Evolutionary conservation across 2,329 filamentous ascomycete species (phyloP).

Genomic region (Diplocarpon mali): DNA sequence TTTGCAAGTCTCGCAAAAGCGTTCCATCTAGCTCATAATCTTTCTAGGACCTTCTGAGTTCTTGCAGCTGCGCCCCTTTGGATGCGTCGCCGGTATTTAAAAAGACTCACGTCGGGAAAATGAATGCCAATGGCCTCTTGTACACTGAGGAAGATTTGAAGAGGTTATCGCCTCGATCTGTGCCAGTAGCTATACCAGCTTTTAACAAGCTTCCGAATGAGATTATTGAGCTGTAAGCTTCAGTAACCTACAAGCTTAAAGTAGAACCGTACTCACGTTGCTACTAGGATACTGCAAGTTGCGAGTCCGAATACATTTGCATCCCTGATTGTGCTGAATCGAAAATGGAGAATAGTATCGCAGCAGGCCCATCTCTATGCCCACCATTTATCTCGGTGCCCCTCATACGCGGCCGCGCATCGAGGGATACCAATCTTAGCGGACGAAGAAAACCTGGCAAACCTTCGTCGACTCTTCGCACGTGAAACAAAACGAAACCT

Average conservation of each 20-base stretch:
- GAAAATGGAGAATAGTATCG: conserved; percentile 53
- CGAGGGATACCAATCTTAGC: conserved; percentile 23
- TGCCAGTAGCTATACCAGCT: conserved; percentile 5
- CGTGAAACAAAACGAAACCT: conserved; percentile 65
- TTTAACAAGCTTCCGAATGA: conserved; percentile 53
- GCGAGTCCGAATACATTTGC: conserved; percentile 54
- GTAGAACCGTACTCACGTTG: conserved; percentile 9
- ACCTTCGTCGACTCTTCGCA: conserved; percentile 54
- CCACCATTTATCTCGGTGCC: conserved; percentile 49
- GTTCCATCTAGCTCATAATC: no score
- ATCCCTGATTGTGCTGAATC: conserved; percentile 53
- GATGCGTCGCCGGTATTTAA: not conserved
- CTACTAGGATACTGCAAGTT: conserved; percentile 45
- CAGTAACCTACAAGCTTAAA: conserved; percentile 4
- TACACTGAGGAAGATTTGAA: conserved; percentile 8
- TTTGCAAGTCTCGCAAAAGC: no score
- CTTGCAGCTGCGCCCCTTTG: no score
- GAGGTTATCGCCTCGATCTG: not conserved
- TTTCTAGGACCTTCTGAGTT: no score
- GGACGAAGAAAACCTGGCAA: conserved; percentile 41
- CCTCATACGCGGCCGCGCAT: conserved; percentile 45
- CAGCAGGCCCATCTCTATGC: conserved; percentile 53
- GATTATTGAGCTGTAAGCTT: conserved; percentile 55
- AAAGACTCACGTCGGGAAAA: conserved; percentile 1
- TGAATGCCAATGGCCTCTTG: conserved; percentile 3